phyloP scores from a whole-genome alignment of 148 eudicot genomes.

The Rhododendron simsii region DNA sequence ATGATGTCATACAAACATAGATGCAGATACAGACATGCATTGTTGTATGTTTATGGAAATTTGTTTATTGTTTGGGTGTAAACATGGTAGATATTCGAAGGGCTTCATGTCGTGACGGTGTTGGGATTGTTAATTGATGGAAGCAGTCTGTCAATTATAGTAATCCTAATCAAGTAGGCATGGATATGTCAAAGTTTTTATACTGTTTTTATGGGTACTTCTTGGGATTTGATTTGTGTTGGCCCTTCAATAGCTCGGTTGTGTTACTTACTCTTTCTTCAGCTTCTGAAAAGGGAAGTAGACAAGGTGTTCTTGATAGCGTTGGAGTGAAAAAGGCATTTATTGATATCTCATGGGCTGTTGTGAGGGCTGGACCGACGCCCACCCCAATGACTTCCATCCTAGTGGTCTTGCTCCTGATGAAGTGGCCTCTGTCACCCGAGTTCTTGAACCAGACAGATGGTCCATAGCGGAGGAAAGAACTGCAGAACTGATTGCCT shows the following conservation, averaged over 20 bases:
- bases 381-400: constrained; percentile 28
- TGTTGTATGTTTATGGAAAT: background rate
- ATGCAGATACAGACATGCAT: background rate
- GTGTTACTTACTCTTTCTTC: background rate
- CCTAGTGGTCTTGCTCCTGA: constrained; percentile 61
- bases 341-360: constrained; percentile 29
- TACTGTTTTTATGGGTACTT: background rate
- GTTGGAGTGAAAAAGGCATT: constrained; percentile 4
- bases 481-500: constrained; percentile 57
- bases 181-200: background rate
- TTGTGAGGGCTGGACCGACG: constrained; percentile 25
- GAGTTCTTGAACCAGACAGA: constrained; percentile 46
- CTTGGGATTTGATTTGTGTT: background rate
- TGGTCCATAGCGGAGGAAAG: constrained; percentile 65
- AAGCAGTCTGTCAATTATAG: background rate
- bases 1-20: background rate
- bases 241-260: background rate
- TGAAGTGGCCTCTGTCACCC: constrained; percentile 33
- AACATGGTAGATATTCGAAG: background rate
- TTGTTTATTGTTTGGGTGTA: background rate
- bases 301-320: background rate
- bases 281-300: background rate
- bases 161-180: background rate
- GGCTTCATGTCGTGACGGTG: background rate
- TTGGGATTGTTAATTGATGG: background rate